Evolutionary conservation across 257 asterid species (phyloP), one percentile per base, ranked within the genome.

Genomic region (Lithospermum erythrorhizon): DNA sequence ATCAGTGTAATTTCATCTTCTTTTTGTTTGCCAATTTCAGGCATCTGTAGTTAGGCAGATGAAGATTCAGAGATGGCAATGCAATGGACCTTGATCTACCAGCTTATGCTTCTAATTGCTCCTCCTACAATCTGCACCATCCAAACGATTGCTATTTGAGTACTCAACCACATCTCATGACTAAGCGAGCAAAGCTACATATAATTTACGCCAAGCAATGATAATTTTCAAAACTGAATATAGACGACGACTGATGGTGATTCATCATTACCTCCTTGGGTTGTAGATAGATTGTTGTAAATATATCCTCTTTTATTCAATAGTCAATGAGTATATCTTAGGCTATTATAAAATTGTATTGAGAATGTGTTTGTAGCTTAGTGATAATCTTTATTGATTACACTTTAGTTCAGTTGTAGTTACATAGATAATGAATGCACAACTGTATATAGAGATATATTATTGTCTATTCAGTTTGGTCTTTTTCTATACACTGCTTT

Each of bases 41-140:
- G 98, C 95, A 17, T 93, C 98, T 25, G 94, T 93, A 20, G 95
- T 89, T 45, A 88, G 98, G 79, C 98, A 86, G 90, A 93, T 88
- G 98, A 89, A 93, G 98, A 93, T 74, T 88, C 97, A 19, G 97
- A 93, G 85, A 93, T 86, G 98, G 97, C 97, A 21, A 86, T 88
- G 97, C 98, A 93, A 69, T 93, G 98, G 97, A 93, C 97, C 8
- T 77, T 93, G 77, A 93, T 89, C 82, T 93, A 93, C 78, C 95
- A 82, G 73, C 95, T 93, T 56, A 93, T 93, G 9, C 83, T 93
- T 59, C 95, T 93, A 57, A 77, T 93, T 93, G 9, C 83, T 93
- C 57, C 95, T 93, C 57, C 78, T 93, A 37, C 98, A 93, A 51
- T 93, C 98, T 55, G 89, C 95, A 19, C 98, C 98, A 32, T 88